These are phyloP conservation scores for Voacanga thouarsii DNA, from an alignment of 257 asterid species.

Conservation along the genomic window DNA sequence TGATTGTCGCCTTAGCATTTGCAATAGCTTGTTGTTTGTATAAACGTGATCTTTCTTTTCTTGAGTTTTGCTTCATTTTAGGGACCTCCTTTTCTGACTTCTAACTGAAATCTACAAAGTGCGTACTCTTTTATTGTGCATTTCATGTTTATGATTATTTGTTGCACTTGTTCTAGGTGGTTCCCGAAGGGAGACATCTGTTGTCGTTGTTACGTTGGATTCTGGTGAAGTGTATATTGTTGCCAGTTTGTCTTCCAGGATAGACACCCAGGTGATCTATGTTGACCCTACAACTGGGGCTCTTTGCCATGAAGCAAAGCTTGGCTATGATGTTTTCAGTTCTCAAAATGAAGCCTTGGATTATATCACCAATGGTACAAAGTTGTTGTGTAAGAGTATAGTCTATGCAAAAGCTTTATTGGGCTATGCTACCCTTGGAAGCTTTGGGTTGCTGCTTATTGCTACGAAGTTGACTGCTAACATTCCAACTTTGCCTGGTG, in stretches of 20 bases:
- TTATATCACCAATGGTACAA: conserved; percentile 70
- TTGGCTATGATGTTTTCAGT: conserved; percentile 72
- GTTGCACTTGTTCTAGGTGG: conserved; percentile 36
- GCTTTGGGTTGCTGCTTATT: conserved; percentile 69
- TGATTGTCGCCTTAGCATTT: not conserved
- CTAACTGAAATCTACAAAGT: not conserved
- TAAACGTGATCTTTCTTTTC: not conserved
- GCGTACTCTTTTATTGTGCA: not conserved
- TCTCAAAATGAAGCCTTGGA: conserved; percentile 85
- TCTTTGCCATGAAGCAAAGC: conserved; percentile 57
- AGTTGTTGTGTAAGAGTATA: conserved; percentile 63
- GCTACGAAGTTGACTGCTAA: conserved; percentile 76
- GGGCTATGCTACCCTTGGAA: conserved; percentile 92
- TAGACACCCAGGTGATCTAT: conserved; percentile 90
- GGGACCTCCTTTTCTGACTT: not conserved
- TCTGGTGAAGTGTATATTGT: conserved; percentile 85
- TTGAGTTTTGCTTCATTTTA: not conserved
- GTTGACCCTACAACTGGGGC: conserved; percentile 96
- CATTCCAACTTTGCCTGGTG: conserved; percentile 90
- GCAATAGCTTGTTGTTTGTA: not conserved
- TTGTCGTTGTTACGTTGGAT: conserved; percentile 74
- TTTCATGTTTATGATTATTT: not conserved
- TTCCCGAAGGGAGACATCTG: conserved; percentile 67
- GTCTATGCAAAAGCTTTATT: conserved; percentile 75
- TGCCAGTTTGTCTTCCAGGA: conserved; percentile 70